Evolutionary conservation across 2,329 filamentous ascomycete species (phyloP).

Genomic region (Epichloe amarillans): DNA sequence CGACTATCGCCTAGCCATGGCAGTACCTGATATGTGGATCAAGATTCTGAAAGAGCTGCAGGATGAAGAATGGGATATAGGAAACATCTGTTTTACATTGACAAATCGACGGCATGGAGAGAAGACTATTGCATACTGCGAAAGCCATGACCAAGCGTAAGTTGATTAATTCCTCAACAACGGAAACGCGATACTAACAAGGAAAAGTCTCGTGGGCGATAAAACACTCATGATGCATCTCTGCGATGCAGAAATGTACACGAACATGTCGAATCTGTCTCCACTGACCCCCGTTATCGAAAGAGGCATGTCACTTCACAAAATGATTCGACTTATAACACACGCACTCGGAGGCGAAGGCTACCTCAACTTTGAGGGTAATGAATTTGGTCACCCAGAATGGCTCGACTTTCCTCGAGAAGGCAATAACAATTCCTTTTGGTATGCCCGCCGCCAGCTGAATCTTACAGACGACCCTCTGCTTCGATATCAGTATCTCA

Average conservation of each 20-base stretch:
- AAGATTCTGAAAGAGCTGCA: constrained; percentile 91
- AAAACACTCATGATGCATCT: constrained; percentile 98
- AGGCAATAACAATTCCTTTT: constrained; percentile 86
- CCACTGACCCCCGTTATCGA: constrained; percentile 82
- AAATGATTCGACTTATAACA: constrained; percentile 91
- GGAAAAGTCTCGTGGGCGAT: constrained; percentile 72
- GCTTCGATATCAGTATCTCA: constrained; percentile 80
- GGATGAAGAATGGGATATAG: constrained; percentile 87
- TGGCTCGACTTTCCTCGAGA: constrained; percentile 97
- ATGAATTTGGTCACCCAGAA: constrained; percentile 96
- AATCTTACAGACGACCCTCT: constrained; percentile 80
- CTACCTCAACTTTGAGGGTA: constrained; percentile 97
- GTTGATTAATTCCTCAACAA: constrained; percentile 20
- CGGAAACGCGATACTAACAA: constrained; percentile 6
- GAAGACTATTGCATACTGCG: constrained; percentile 95
- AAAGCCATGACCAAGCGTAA: constrained; percentile 95
- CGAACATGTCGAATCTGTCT: constrained; percentile 81
- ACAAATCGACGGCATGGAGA: constrained; percentile 90
- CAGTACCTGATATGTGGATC: constrained; percentile 97
- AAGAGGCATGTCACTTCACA: constrained; percentile 84
- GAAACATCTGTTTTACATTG: constrained; percentile 69
- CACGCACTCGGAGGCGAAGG: constrained; percentile 88
- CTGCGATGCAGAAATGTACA: constrained; percentile 94
- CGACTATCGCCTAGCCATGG: constrained; percentile 95
- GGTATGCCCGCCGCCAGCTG: constrained; percentile 85